Percentiles rank a stretch among this genome's conserved stretches.
Evolutionary conservation across 495 filamentous ascomycete genomes (phyloP).

Genomic region (Penicillium bialowiezense): DNA sequence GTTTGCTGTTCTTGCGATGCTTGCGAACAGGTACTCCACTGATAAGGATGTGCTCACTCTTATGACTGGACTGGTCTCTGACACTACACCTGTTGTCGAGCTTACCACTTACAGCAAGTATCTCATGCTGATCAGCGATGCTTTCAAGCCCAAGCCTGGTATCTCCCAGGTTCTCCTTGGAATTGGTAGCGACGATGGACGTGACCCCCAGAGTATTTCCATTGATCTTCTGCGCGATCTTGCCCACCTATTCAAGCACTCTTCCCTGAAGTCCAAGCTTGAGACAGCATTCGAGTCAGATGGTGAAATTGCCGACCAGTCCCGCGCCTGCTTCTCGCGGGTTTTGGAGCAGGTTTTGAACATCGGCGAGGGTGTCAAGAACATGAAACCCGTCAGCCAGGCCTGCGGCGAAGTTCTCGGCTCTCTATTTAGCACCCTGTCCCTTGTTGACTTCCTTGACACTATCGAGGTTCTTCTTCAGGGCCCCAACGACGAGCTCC

Average conservation of each 20-base stretch:
- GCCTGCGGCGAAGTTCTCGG: conserved; percentile 68
- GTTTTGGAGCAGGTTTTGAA: conserved; percentile 66
- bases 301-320: conserved; percentile 49
- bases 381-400: conserved; percentile 58
- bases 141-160: conserved; percentile 64
- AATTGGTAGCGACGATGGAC: conserved; percentile 57
- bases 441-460: conserved; percentile 79
- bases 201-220: conserved; percentile 58
- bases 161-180: conserved; percentile 68
- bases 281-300: conserved; percentile 36
- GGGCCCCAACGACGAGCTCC: conserved; percentile 65
- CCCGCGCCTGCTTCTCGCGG: conserved; percentile 64
- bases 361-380: conserved; percentile 58
- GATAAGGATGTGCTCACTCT: conserved; percentile 44
- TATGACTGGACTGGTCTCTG: conserved; percentile 42
- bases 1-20: conserved; percentile 46
- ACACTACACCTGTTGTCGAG: conserved; percentile 62
- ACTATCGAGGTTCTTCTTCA: conserved; percentile 75
- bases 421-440: conserved; percentile 72
- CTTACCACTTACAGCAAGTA: conserved; percentile 67
- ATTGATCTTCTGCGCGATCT: conserved; percentile 56
- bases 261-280: conserved; percentile 42
- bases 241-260: conserved; percentile 44
- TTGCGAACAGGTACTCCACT: conserved; percentile 43
- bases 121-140: conserved; percentile 67